These are phyloP conservation scores for Linum lewisii DNA, from an alignment of 345 rosid species.

Conservation along the genomic window DNA sequence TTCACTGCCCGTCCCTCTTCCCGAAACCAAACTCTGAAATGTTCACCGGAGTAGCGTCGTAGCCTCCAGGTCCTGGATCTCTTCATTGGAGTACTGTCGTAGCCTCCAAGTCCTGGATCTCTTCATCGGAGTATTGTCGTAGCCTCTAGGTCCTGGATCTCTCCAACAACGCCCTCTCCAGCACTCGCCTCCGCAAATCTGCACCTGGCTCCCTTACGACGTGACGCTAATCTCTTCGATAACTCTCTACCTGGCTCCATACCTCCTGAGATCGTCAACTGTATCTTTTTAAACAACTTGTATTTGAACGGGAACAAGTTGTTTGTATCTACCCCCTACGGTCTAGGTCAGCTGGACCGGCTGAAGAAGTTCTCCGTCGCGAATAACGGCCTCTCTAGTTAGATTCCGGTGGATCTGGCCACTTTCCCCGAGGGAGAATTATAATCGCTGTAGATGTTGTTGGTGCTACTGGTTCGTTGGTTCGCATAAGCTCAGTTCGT, in stretches of 20 bases:
- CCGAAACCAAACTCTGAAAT: too few relatives aligned
- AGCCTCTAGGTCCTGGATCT: conserved; percentile 43
- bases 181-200: conserved; percentile 42
- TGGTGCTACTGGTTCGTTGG: conserved; percentile 34
- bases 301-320: conserved; percentile 29
- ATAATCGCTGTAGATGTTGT: conserved; percentile 32
- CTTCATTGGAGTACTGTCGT: too few relatives aligned
- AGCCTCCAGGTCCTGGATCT: too few relatives aligned
- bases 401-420: conserved; percentile 37
- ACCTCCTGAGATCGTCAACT: conserved; percentile 36
- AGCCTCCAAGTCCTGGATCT: too few relatives aligned
- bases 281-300: conserved; percentile 39
- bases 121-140: conserved; percentile 42
- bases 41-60: too few relatives aligned
- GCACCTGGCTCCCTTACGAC: conserved; percentile 45
- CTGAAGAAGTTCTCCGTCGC: conserved; percentile 36
- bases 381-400: conserved; percentile 36
- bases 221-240: conserved; percentile 40
- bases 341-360: conserved; percentile 33
- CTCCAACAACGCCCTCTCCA: conserved; percentile 36
- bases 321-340: conserved; percentile 45
- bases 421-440: conserved; percentile 22
- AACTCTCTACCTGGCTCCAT: conserved; percentile 41
- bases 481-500: too few relatives aligned
- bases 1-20: too few relatives aligned